Evolutionary conservation across 768 basidiomycete genomes (phyloP).

Genomic region (Naganishia vishniacii): DNA sequence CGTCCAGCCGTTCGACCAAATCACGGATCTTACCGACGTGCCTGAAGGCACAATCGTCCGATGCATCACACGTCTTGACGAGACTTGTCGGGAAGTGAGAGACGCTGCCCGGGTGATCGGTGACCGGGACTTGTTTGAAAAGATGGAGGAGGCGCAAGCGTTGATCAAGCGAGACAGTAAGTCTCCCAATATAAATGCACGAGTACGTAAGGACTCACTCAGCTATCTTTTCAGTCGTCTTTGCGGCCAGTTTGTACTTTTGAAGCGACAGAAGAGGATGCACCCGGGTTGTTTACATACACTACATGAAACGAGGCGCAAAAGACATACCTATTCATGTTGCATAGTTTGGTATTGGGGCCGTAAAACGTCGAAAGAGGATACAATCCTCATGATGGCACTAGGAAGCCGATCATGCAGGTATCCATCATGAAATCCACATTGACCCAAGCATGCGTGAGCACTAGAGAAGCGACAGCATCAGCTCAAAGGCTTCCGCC

Average conservation of each 20-base stretch:
- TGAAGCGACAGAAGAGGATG: neutral
- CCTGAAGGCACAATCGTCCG: conserved; percentile 95
- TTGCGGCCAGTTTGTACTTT: conserved; percentile 41
- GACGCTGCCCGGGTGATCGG: conserved; percentile 97
- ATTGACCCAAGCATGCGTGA: conserved; percentile 95
- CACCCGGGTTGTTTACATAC: no score
- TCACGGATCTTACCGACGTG: conserved; percentile 84
- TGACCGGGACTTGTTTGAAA: conserved; percentile 89
- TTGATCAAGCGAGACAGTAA: conserved; percentile 93
- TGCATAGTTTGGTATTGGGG: no score
- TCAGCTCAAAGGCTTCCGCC: neutral
- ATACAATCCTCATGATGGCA: conserved; percentile 48
- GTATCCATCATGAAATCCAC: conserved; percentile 91
- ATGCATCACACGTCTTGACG: conserved; percentile 89
- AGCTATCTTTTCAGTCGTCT: conserved; percentile 35
- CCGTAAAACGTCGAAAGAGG: no score
- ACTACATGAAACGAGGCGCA: no score
- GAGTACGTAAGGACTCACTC: neutral
- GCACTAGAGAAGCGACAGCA: conserved; percentile 54
- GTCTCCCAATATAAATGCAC: conserved; percentile 45
- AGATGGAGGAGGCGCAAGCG: conserved; percentile 92
- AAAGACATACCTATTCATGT: no score
- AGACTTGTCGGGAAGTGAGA: conserved; percentile 91
- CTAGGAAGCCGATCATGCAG: conserved; percentile 84
- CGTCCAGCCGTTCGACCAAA: conserved; percentile 85